Percentiles rank a stretch among this genome's conserved stretches.
These are phyloP conservation scores for Acacia concinna DNA, from an alignment of 331 rosid genomes.

Conservation along the genomic window DNA sequence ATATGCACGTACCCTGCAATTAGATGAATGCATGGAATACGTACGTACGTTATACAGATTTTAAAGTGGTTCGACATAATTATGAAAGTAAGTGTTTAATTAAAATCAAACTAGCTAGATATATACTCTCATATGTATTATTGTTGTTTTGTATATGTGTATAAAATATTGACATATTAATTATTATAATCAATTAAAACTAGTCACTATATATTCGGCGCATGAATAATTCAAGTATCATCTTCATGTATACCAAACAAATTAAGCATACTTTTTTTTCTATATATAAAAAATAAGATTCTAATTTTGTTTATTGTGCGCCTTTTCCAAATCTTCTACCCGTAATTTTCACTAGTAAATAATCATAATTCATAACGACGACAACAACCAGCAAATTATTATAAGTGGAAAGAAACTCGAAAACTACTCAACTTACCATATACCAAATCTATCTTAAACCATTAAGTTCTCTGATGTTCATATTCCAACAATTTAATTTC, in stretches of 20 bases:
- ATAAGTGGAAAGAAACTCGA: not conserved
- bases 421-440: not conserved
- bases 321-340: not conserved
- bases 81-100: not conserved
- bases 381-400: not conserved
- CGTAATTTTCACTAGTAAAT: not conserved
- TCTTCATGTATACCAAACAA: not conserved
- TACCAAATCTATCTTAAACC: not conserved
- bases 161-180: not conserved
- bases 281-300: too few relatives aligned
- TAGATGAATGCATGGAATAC: not conserved
- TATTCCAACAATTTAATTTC: not conserved
- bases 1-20: not conserved
- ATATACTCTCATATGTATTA: too few relatives aligned
- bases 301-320: not conserved
- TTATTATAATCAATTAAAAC: not conserved
- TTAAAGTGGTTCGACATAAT: not conserved
- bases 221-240: not conserved
- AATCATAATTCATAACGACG: not conserved
- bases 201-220: not conserved
- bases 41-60: not conserved
- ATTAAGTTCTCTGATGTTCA: not conserved
- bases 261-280: too few relatives aligned
- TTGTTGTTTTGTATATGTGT: too few relatives aligned
- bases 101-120: not conserved